Conservation (phyloP, 768 basidiomycete genomes). For the Trametes punicea region DNA sequence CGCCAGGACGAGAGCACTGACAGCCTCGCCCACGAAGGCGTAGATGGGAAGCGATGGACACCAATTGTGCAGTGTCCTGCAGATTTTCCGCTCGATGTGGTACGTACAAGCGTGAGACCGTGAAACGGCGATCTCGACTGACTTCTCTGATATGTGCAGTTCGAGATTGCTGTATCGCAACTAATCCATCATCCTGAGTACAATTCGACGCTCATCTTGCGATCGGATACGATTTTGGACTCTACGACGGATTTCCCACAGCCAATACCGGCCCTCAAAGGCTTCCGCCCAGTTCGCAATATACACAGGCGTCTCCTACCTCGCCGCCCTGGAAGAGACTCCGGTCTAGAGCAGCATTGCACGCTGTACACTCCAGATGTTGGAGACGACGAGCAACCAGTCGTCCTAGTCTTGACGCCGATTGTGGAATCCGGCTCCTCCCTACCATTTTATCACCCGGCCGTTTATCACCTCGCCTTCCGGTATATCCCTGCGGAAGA, state of each 20-base stretch:
- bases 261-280: conserved; percentile 37
- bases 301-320: conserved; percentile 73
- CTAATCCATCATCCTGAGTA: conserved; percentile 88
- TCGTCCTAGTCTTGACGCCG: conserved; percentile 56
- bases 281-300: conserved; percentile 41
- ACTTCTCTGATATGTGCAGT: too few relatives aligned
- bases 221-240: conserved; percentile 60
- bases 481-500: conserved; percentile 47
- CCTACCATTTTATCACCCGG: conserved; percentile 90
- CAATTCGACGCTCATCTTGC: conserved; percentile 86
- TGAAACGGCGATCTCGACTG: too few relatives aligned
- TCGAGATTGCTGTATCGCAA: conserved; percentile 66
- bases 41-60: conserved; percentile 20
- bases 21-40: not conserved
- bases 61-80: conserved; percentile 32
- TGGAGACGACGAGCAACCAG: conserved; percentile 9
- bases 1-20: not conserved
- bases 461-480: conserved; percentile 77
- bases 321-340: conserved; percentile 74
- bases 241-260: conserved; percentile 22
- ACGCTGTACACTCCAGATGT: conserved; percentile 49
- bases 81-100: conserved; percentile 32
- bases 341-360: conserved; percentile 70
- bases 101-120: too few relatives aligned
- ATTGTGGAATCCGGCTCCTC: conserved; percentile 40